phyloP scores from a whole-genome alignment of 192 early-diverging fungal species.

The Coemansia sp. region DNA sequence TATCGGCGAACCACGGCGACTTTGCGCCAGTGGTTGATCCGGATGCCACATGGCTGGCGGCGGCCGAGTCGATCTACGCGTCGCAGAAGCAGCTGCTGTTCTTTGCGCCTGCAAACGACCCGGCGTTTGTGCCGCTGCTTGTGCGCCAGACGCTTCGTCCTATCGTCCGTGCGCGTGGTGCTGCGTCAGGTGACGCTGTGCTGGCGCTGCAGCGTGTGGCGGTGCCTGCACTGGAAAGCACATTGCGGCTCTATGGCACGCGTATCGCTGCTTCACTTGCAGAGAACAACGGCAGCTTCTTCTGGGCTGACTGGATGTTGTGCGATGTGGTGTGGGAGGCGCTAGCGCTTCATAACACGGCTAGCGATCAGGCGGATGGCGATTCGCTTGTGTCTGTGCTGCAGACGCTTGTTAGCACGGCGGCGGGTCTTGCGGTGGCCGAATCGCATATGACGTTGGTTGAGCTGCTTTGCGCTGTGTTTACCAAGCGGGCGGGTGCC shows the following conservation, averaged over 20 bases:
- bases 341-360: conserved; percentile 27
- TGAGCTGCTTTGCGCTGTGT: conserved; percentile 28
- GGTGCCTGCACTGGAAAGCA: conserved; percentile 33
- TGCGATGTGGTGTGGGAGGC: conserved; percentile 50
- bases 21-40: conserved; percentile 22
- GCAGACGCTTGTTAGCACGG: conserved; percentile 26
- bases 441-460: conserved; percentile 7
- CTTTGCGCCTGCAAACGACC: conserved; percentile 8
- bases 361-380: neutral
- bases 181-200: conserved; percentile 22
- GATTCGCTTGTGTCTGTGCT: conserved; percentile 10
- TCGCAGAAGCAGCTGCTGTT: conserved; percentile 47
- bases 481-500: conserved; percentile 19
- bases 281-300: no score
- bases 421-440: conserved; percentile 2
- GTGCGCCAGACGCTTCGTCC: conserved; percentile 31
- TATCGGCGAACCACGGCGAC: neutral
- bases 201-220: conserved; percentile 30
- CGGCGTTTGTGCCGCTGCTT: conserved; percentile 12
- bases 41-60: conserved; percentile 43
- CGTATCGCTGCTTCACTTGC: conserved; percentile 2
- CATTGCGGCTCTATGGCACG: conserved; percentile 37
- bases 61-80: conserved; percentile 29
- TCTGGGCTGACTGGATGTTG: conserved; percentile 13
- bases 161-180: conserved; percentile 17